Conservation (phyloP, 352 stramenopile genomes). For the Phytophthora syringae region DNA sequence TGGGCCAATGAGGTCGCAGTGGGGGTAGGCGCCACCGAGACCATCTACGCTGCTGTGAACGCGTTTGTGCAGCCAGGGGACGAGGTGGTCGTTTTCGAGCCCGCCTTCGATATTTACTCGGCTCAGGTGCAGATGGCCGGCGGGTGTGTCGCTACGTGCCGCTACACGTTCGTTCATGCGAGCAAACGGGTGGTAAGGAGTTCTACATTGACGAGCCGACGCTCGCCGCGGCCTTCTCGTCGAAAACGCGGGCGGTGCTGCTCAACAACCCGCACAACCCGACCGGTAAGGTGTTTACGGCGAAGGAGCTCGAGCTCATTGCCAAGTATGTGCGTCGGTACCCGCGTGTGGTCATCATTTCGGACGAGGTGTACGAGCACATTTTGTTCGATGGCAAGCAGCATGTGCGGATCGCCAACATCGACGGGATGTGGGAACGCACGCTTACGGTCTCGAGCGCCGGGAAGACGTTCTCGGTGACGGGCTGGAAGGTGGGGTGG, state of each 20-base stretch:
- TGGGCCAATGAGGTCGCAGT: conserved; percentile 93
- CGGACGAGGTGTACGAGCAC: conserved; percentile 99
- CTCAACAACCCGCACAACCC: conserved; percentile 99
- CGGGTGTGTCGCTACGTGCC: conserved; percentile 87
- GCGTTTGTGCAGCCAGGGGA: conserved; percentile 94
- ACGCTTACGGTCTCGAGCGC: conserved; percentile 92
- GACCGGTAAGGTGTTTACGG: conserved; percentile 97
- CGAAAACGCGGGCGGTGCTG: conserved; percentile 94
- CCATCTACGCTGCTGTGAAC: conserved; percentile 93
- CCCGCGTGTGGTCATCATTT: conserved; percentile 94
- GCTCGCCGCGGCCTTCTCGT: conserved; percentile 88
- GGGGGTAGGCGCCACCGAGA: conserved; percentile 94
- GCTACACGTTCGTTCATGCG: conserved; percentile 56
- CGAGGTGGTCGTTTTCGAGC: conserved; percentile 97
- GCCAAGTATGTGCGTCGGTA: conserved; percentile 86
- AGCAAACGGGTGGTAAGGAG: conserved; percentile 49
- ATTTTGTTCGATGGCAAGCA: conserved; percentile 90
- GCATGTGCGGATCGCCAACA: conserved; percentile 73
- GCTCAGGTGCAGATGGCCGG: conserved; percentile 87
- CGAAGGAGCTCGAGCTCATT: conserved; percentile 93
- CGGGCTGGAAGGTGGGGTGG: conserved; percentile 95
- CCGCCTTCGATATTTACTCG: conserved; percentile 98
- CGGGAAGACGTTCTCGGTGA: conserved; percentile 94
- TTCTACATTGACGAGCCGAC: conserved; percentile 89
- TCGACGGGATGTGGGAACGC: conserved; percentile 86